Evolutionary conservation across 192 early-diverging fungal genomes (phyloP).

Genomic region (Podila epicladia): DNA sequence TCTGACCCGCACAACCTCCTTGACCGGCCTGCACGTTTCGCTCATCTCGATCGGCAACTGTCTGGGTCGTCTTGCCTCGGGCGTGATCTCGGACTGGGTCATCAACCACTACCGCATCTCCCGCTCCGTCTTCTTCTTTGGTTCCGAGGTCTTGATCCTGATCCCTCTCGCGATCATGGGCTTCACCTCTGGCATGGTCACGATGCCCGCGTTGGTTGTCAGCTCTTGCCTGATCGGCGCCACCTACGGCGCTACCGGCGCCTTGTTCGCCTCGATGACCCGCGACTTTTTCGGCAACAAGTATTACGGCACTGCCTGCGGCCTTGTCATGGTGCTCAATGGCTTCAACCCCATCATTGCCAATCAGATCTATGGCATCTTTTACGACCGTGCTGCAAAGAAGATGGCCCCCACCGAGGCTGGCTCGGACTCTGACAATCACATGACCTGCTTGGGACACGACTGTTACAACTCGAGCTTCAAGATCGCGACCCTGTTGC

Average conservation of each 20-base stretch:
- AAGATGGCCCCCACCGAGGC: conserved; percentile 10
- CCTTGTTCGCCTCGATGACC: conserved; percentile 45
- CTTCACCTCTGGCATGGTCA: conserved; percentile 19
- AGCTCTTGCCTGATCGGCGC: conserved; percentile 42
- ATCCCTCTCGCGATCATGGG: conserved; percentile 43
- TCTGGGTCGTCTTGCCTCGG: conserved; percentile 44
- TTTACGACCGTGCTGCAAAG: conserved; percentile 36
- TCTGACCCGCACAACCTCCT: conserved; percentile 12
- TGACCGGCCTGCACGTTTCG: conserved; percentile 44
- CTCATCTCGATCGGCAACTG: conserved; percentile 50
- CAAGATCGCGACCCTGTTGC: conserved; percentile 40
- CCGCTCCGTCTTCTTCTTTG: conserved; percentile 47
- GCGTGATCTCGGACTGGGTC: conserved; percentile 48
- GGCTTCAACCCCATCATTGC: conserved; percentile 49
- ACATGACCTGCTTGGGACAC: conserved; percentile 27
- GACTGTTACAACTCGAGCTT: conserved; percentile 39
- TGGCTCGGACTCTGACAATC: not conserved
- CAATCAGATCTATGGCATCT: conserved; percentile 44
- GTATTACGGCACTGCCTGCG: conserved; percentile 45
- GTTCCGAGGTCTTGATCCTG: conserved; percentile 37
- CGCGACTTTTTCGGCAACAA: conserved; percentile 43
- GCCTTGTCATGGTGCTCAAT: conserved; percentile 49
- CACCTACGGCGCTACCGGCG: conserved; percentile 45
- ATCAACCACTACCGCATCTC: conserved; percentile 46
- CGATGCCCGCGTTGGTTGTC: conserved; percentile 10